Percentiles rank a stretch among this genome's conserved stretches.
Evolutionary conservation across 768 basidiomycete species (phyloP).

Genomic region (Mycena metata): DNA sequence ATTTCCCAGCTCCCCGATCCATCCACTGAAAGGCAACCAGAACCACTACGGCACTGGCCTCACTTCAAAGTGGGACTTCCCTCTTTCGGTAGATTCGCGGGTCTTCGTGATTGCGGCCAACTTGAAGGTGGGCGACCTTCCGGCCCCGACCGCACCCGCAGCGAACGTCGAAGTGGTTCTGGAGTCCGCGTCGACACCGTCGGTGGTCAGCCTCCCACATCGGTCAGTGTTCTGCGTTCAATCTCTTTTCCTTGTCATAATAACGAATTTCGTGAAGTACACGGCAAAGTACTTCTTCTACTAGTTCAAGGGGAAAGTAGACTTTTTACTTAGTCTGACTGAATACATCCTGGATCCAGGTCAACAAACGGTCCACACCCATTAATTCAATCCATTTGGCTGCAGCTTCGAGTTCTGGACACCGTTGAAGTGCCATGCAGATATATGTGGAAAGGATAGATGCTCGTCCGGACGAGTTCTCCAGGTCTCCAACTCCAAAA

Average conservation of each 20-base stretch:
- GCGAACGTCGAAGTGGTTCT: slow-evolving; percentile 53
- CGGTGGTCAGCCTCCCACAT: slow-evolving; percentile 52
- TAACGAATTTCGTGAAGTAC: slow-evolving; percentile 27
- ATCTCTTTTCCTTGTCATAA: neutral
- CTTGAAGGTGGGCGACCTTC: slow-evolving; percentile 45
- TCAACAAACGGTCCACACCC: no score
- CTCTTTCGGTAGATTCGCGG: slow-evolving; percentile 35
- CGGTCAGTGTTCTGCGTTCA: neutral
- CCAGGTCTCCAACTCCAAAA: no score
- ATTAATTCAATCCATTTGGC: no score
- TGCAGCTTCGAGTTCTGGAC: no score
- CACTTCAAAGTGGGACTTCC: slow-evolving; percentile 57
- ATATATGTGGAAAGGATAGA: no score
- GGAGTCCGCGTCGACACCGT: slow-evolving; percentile 47
- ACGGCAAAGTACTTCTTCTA: slow-evolving; percentile 31
- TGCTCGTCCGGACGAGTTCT: no score
- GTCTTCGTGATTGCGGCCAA: slow-evolving; percentile 38
- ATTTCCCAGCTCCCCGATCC: neutral
- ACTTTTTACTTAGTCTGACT: no score
- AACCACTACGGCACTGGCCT: slow-evolving; percentile 51
- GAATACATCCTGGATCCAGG: no score
- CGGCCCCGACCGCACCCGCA: slow-evolving; percentile 41
- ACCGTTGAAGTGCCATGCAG: no score
- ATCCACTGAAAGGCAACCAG: slow-evolving; percentile 22
- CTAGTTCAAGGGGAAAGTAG: no score